A percentile compares a stretch with the other conserved stretches of the same genome.
Conservation (phyloP, 495 filamentous ascomycete genomes). For the Tuber melanosporum region DNA sequence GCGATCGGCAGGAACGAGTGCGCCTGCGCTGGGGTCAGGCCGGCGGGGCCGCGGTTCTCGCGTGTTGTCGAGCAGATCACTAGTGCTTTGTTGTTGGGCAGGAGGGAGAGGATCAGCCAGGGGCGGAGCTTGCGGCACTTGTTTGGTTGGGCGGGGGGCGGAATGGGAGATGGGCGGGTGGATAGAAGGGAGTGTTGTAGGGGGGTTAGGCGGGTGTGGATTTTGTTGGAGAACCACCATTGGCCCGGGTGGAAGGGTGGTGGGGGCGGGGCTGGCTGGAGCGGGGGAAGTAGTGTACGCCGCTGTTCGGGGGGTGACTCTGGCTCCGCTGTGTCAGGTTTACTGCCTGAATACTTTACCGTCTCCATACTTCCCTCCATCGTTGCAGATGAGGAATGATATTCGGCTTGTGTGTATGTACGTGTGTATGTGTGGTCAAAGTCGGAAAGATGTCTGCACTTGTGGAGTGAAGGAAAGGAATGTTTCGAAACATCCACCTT, state of each 20-base stretch:
- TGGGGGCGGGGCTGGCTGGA: background rate
- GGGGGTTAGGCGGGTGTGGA: conserved; percentile 18
- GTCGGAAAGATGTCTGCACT: background rate
- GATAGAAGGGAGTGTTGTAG: conserved; percentile 20
- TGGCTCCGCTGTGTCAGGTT: background rate
- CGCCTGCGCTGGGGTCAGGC: conserved; percentile 11
- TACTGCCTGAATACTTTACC: conserved; percentile 2
- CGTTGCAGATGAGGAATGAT: background rate
- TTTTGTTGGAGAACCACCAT: conserved; percentile 29
- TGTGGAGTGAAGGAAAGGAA: background rate
- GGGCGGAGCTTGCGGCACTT: conserved; percentile 33
- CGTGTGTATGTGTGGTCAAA: background rate
- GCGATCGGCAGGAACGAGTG: conserved; percentile 27
- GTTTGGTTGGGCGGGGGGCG: conserved; percentile 6
- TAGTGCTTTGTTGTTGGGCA: conserved; percentile 18
- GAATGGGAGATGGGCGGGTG: conserved; percentile 7
- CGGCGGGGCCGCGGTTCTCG: conserved; percentile 25
- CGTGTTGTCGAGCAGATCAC: conserved; percentile 26
- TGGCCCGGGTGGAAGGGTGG: conserved; percentile 5
- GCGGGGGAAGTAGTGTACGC: background rate
- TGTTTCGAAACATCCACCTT: background rate
- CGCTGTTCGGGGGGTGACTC: conserved; percentile 13
- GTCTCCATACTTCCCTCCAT: background rate
- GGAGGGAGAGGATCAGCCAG: conserved; percentile 23
- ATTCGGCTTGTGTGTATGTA: background rate